Conservation (phyloP, 768 basidiomycete species). For the Mycena epipterygia region DNA sequence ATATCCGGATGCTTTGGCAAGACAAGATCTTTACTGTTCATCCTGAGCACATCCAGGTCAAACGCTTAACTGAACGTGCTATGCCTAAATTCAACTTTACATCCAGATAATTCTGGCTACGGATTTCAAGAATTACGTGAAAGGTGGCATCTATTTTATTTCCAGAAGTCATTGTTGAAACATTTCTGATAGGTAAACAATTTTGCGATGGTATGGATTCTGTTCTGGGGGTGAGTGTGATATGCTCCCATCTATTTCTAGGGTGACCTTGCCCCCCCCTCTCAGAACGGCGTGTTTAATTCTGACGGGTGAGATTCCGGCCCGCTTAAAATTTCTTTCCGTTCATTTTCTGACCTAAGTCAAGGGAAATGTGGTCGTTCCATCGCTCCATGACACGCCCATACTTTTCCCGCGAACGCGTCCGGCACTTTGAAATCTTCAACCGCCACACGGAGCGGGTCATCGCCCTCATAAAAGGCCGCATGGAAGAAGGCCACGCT, state of each 20-base stretch:
- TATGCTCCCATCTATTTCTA: no score
- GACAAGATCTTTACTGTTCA: constrained; percentile 30
- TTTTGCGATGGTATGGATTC: constrained; percentile 20
- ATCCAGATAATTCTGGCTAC: constrained; percentile 46
- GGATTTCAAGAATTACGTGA: constrained; percentile 45
- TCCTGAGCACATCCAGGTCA: constrained; percentile 39
- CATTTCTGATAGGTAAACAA: not conserved
- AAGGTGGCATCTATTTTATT: constrained; percentile 30
- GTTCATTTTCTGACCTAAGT: no score
- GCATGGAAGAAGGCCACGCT: constrained; percentile 25
- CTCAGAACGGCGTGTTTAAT: constrained; percentile 42
- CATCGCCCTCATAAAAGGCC: constrained; percentile 31
- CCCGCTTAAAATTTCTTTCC: no score
- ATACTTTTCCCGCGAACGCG: constrained; percentile 38
- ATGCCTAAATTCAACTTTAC: no score
- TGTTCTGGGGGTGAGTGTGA: constrained; percentile 22
- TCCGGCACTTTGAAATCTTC: constrained; percentile 42
- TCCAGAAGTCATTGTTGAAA: not conserved
- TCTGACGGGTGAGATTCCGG: constrained; percentile 31
- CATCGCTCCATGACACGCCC: constrained; percentile 42
- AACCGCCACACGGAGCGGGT: constrained; percentile 33
- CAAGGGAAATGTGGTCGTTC: constrained; percentile 34
- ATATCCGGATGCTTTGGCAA: constrained; percentile 24
- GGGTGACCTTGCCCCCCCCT: no score
- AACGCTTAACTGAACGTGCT: no score